Conservation (phyloP, 208 protist species). For the Crithidia thermophila region DNA sequence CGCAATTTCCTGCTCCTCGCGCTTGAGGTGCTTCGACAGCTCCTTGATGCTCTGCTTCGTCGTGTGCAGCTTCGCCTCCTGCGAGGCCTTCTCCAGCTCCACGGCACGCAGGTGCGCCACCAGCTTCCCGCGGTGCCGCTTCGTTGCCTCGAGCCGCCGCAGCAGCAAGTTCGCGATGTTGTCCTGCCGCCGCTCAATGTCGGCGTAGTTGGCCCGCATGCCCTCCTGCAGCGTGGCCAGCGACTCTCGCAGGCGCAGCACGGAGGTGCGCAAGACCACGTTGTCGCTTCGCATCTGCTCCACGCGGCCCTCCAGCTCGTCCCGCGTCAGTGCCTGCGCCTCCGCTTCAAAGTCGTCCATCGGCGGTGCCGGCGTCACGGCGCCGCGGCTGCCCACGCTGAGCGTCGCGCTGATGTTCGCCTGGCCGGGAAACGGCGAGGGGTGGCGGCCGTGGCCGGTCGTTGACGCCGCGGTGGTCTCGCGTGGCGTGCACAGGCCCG, state of each 20-base stretch:
- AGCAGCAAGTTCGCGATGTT: conserved; percentile 75
- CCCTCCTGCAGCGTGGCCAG: conserved; percentile 52
- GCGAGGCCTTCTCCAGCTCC: conserved; percentile 45
- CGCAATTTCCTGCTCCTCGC: conserved; percentile 64
- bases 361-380: conserved; percentile 16
- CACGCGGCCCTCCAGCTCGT: conserved; percentile 53
- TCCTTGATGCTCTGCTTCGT: conserved; percentile 50
- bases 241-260: conserved; percentile 51
- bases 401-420: neutral
- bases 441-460: neutral
- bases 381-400: neutral
- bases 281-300: conserved; percentile 45
- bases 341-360: conserved; percentile 49
- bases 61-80: conserved; percentile 50
- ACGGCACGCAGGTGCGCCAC: conserved; percentile 40
- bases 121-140: conserved; percentile 50
- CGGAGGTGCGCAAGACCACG: conserved; percentile 45
- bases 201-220: conserved; percentile 53
- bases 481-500: conserved; percentile 35
- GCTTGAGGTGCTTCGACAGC: conserved; percentile 52
- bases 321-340: conserved; percentile 41
- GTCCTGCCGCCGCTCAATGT: conserved; percentile 70
- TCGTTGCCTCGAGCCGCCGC: conserved; percentile 54
- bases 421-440: conserved; percentile 4
- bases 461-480: conserved; percentile 7